Percentiles rank a stretch among this genome's conserved stretches.
phyloP scores from a whole-genome alignment of 352 stramenopile genomes.

The Phytophthora vignae region DNA sequence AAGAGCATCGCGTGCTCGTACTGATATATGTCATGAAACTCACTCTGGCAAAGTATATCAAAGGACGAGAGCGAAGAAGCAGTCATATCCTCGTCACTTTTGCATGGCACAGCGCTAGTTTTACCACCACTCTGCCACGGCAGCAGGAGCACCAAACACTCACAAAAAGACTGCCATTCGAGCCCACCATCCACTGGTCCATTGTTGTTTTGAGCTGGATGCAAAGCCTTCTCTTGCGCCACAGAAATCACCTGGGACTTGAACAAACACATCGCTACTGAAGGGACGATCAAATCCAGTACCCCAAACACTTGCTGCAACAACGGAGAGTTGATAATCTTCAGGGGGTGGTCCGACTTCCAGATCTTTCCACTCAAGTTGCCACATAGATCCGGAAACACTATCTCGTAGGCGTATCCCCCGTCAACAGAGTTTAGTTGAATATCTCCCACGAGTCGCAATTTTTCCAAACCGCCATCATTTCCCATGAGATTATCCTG shows the following conservation, averaged over 20 bases:
- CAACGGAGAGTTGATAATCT: slow-evolving; percentile 38
- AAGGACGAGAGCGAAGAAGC: slow-evolving; percentile 39
- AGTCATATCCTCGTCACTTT: slow-evolving; percentile 6
- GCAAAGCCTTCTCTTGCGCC: slow-evolving; percentile 29
- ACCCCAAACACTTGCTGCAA: slow-evolving; percentile 46
- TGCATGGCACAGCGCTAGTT: background rate
- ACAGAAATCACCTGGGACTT: slow-evolving; percentile 31
- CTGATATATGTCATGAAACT: slow-evolving; percentile 57
- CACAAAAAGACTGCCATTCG: slow-evolving; percentile 44
- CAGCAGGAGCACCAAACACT: slow-evolving; percentile 26
- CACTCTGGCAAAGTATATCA: slow-evolving; percentile 47
- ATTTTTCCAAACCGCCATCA: slow-evolving; percentile 4
- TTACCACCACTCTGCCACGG: slow-evolving; percentile 1
- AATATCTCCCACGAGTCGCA: slow-evolving; percentile 21
- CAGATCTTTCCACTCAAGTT: slow-evolving; percentile 34
- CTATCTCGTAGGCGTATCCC: slow-evolving; percentile 41
- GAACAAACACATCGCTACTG: slow-evolving; percentile 18
- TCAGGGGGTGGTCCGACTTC: slow-evolving; percentile 55
- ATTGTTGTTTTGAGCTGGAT: slow-evolving; percentile 1
- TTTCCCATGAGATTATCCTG: slow-evolving; percentile 6
- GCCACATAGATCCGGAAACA: slow-evolving; percentile 26
- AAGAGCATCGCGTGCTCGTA: slow-evolving; percentile 55
- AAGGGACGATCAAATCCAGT: slow-evolving; percentile 39
- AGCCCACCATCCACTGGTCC: slow-evolving; percentile 12
- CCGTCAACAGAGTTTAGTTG: slow-evolving; percentile 39